Evolutionary conservation across 805 yeast genomes (phyloP).

Genomic region (Yarrowia osloensis): DNA sequence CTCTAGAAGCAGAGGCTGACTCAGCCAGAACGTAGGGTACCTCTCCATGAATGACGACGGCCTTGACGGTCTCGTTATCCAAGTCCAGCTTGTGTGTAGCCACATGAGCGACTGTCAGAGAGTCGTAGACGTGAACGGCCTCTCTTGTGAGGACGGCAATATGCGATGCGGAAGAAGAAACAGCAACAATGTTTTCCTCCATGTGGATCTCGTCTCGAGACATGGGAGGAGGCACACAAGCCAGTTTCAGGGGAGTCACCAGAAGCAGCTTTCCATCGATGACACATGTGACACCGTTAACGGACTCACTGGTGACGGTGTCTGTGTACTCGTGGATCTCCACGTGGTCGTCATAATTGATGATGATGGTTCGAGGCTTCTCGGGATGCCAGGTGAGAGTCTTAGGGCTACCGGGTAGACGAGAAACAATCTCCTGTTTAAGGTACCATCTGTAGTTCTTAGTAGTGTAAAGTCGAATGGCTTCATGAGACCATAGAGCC

Average conservation of each 20-base stretch:
- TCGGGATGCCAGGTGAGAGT: slow-evolving; percentile 80
- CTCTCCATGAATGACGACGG: slow-evolving; percentile 55
- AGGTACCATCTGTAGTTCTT: slow-evolving; percentile 96
- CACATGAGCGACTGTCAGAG: slow-evolving; percentile 3
- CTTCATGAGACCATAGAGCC: slow-evolving; percentile 61
- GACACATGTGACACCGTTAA: slow-evolving; percentile 75
- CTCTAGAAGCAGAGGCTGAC: slow-evolving; percentile 30
- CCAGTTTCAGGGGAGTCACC: slow-evolving; percentile 78
- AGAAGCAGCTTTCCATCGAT: slow-evolving; percentile 72
- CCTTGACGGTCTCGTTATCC: slow-evolving; percentile 16
- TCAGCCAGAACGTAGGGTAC: slow-evolving; percentile 56
- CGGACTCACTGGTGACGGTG: slow-evolving; percentile 67
- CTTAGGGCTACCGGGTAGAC: slow-evolving; percentile 35
- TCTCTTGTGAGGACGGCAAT: slow-evolving; percentile 45
- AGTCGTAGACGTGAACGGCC: slow-evolving; percentile 10
- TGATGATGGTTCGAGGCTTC: slow-evolving; percentile 71
- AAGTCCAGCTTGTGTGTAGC: slow-evolving; percentile 9
- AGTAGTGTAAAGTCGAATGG: slow-evolving; percentile 85
- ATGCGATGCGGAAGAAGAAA: slow-evolving; percentile 54
- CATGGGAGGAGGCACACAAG: slow-evolving; percentile 95
- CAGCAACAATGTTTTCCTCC: slow-evolving; percentile 60
- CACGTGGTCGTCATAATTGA: slow-evolving; percentile 44
- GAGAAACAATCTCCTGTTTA: slow-evolving; percentile 67
- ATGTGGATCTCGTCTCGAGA: slow-evolving; percentile 66
- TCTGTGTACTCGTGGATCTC: slow-evolving; percentile 70